These are phyloP conservation scores for Eutrema japonicum DNA, from an alignment of 345 rosid species.

Conservation along the genomic window DNA sequence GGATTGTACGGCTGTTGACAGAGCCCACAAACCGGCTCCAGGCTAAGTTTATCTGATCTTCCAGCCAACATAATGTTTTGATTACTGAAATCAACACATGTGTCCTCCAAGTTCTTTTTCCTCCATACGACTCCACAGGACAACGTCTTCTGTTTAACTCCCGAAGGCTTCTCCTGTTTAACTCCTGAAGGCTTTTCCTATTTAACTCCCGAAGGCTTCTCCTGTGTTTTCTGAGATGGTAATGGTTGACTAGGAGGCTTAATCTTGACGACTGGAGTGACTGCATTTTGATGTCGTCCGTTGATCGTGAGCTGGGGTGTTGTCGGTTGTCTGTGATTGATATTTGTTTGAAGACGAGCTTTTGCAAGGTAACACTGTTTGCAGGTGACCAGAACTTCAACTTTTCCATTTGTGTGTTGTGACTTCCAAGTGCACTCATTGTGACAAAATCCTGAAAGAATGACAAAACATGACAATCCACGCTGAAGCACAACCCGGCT, in stretches of 20 bases:
- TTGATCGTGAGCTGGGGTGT: neutral
- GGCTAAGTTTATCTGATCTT: neutral
- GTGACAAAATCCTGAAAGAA: neutral
- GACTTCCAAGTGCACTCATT: neutral
- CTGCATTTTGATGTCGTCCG: neutral
- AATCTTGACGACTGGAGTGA: neutral
- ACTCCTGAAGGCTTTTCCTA: too few relatives aligned
- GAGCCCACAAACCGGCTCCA: conserved; percentile 48
- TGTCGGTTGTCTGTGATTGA: neutral
- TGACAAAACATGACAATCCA: neutral
- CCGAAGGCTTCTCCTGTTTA: neutral
- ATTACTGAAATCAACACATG: neutral
- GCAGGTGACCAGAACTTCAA: neutral
- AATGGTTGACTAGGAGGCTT: neutral
- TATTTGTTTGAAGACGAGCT: neutral
- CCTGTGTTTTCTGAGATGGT: neutral
- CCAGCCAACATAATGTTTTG: neutral
- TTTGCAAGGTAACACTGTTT: neutral
- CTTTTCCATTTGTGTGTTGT: neutral
- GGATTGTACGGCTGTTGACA: conserved; percentile 63
- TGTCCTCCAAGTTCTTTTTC: neutral
- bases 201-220: neutral
- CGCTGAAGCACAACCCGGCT: neutral
- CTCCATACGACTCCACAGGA: neutral
- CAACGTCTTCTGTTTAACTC: neutral